phyloP scores from a whole-genome alignment of 305 asterid species.

The Solanum hybrid region DNA sequence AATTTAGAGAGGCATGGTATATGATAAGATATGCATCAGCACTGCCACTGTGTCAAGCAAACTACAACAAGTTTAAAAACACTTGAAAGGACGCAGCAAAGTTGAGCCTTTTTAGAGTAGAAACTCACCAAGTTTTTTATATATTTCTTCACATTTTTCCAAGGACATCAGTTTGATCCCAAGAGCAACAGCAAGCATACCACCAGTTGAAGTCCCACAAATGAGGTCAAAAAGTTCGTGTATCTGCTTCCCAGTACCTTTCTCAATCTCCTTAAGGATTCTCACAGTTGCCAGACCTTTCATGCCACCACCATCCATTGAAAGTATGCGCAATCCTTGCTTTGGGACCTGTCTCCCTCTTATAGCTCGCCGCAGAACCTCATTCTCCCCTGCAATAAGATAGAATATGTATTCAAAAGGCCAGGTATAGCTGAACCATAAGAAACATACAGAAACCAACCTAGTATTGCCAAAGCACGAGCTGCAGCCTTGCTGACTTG shows the following conservation, averaged over 20 bases:
- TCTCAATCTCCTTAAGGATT: conserved; percentile 90
- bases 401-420: conserved; percentile 10
- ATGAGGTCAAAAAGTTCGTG: conserved; percentile 97
- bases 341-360: conserved; percentile 81
- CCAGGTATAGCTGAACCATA: not conserved
- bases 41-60: conserved; percentile 1
- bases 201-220: conserved; percentile 99
- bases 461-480: conserved; percentile 94
- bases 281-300: conserved; percentile 94
- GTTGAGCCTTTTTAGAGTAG: conserved; percentile 6
- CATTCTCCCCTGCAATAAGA: conserved; percentile 79
- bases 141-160: conserved; percentile 94
- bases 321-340: conserved; percentile 82
- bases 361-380: conserved; percentile 83
- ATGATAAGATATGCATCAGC: conserved; percentile 7
- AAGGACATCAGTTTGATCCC: conserved; percentile 90
- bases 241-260: conserved; percentile 90
- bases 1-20: conserved; percentile 8
- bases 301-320: conserved; percentile 99
- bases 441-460: conserved; percentile 29
- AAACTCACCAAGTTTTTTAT: conserved; percentile 85
- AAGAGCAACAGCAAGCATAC: conserved; percentile 99
- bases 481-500: conserved; percentile 90
- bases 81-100: not conserved
- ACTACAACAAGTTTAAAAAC: conserved; percentile 2